These are phyloP conservation scores for Vaccinium macrocarpon DNA, from an alignment of 148 eudicot species.

Conservation along the genomic window DNA sequence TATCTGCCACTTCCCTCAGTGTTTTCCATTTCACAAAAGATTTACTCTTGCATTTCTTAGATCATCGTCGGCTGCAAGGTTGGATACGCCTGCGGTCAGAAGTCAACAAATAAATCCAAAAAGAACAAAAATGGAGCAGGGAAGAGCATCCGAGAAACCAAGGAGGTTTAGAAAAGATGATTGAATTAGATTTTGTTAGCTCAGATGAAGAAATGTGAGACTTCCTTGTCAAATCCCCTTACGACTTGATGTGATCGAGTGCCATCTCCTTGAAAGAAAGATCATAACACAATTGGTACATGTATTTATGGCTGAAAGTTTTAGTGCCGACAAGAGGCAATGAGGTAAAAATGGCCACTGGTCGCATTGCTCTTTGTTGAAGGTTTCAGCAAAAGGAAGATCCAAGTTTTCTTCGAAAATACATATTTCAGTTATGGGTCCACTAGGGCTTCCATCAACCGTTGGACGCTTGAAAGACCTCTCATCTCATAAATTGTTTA, in stretches of 20 bases:
- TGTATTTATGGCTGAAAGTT: background rate
- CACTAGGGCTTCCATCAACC: background rate
- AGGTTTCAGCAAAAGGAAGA: background rate
- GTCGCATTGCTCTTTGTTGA: background rate
- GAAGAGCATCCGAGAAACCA: constrained; percentile 30
- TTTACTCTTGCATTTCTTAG: constrained; percentile 21
- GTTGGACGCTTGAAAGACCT: background rate
- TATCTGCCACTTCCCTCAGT: background rate
- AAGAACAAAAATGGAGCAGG: constrained; percentile 45
- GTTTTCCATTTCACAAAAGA: constrained; percentile 12
- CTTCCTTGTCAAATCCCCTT: background rate
- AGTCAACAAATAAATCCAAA: constrained; percentile 50
- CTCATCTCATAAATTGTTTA: background rate
- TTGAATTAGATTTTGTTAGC: constrained; percentile 71
- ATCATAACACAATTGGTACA: background rate
- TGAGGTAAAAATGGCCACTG: background rate
- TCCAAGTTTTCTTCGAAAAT: background rate
- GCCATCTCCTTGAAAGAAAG: background rate
- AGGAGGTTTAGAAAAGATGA: constrained; percentile 56
- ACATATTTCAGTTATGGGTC: background rate
- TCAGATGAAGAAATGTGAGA: constrained; percentile 75
- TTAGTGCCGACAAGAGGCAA: background rate
- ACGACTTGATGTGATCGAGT: background rate
- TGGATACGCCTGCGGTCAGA: constrained; percentile 31
- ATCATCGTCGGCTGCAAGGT: constrained; percentile 25